These are phyloP conservation scores for Penicillium sp. DNA, from an alignment of 2,329 filamentous ascomycete species.

Conservation along the genomic window DNA sequence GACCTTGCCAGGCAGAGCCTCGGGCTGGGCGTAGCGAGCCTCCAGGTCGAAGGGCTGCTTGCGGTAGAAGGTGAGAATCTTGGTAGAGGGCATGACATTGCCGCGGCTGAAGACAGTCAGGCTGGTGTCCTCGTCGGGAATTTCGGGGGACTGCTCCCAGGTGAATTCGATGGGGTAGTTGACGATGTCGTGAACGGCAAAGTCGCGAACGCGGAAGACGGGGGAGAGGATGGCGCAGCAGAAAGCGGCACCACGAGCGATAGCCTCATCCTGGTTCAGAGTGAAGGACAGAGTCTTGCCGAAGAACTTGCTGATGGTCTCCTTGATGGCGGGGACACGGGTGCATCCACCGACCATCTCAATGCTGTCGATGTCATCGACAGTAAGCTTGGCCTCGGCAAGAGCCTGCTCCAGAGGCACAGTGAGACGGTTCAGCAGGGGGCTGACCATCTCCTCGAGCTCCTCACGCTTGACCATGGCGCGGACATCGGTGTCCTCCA, in stretches of 20 bases:
- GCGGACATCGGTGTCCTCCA: slow-evolving; percentile 93
- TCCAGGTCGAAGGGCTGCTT: slow-evolving; percentile 97
- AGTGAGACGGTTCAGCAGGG: slow-evolving; percentile 67
- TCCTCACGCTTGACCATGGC: slow-evolving; percentile 89
- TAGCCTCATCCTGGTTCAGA: slow-evolving; percentile 95
- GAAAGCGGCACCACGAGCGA: slow-evolving; percentile 93
- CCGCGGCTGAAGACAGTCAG: slow-evolving; percentile 96
- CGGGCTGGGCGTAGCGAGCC: slow-evolving; percentile 84
- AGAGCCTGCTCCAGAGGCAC: slow-evolving; percentile 82
- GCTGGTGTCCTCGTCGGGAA: slow-evolving; percentile 96
- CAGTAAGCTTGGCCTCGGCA: slow-evolving; percentile 82
- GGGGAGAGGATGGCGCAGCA: slow-evolving; percentile 96
- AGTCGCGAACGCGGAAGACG: slow-evolving; percentile 97
- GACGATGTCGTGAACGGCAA: slow-evolving; percentile 94
- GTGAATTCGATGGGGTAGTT: slow-evolving; percentile 97
- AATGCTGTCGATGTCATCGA: slow-evolving; percentile 86
- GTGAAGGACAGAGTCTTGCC: slow-evolving; percentile 91
- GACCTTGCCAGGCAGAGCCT: slow-evolving; percentile 77
- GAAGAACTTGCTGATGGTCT: slow-evolving; percentile 83
- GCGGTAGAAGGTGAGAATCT: slow-evolving; percentile 98
- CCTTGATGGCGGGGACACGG: slow-evolving; percentile 88
- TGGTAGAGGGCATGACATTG: slow-evolving; percentile 94
- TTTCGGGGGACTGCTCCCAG: slow-evolving; percentile 98
- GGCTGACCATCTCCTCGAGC: slow-evolving; percentile 83
- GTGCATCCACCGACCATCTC: slow-evolving; percentile 94